Evolutionary conservation across 1,139 yeast species (phyloP).

Genomic region (Blastobotrys petasosporus): DNA sequence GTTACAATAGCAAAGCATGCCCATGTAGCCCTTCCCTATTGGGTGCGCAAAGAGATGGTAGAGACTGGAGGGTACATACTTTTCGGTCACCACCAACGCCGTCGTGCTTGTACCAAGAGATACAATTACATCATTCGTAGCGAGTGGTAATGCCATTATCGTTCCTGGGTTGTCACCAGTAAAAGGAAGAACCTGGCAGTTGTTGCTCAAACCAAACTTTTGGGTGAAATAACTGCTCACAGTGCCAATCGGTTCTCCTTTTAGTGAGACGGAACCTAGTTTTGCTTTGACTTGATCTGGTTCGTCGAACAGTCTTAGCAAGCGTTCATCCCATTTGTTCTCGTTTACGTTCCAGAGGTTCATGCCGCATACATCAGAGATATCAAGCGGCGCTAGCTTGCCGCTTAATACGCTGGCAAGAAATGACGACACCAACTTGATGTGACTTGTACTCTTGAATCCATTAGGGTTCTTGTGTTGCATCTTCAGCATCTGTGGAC

Average conservation of each 20-base stretch:
- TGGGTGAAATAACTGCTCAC: slow-evolving; percentile 55
- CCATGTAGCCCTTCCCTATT: slow-evolving; percentile 78
- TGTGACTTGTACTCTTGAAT: slow-evolving; percentile 53
- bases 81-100: slow-evolving; percentile 70
- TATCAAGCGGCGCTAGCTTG: slow-evolving; percentile 57
- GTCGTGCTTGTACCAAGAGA: slow-evolving; percentile 91
- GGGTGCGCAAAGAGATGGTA: slow-evolving; percentile 88
- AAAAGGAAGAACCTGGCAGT: slow-evolving; percentile 56
- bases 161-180: slow-evolving; percentile 94
- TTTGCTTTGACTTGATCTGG: slow-evolving; percentile 34
- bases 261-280: slow-evolving; percentile 44
- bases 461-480: slow-evolving; percentile 49
- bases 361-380: slow-evolving; percentile 91
- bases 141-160: slow-evolving; percentile 71
- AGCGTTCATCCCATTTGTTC: slow-evolving; percentile 47
- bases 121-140: slow-evolving; percentile 68
- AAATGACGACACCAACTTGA: slow-evolving; percentile 75
- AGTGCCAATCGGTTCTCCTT: slow-evolving; percentile 34
- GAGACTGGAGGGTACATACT: slow-evolving; percentile 70
- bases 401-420: slow-evolving; percentile 69
- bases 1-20: slow-evolving; percentile 91
- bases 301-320: slow-evolving; percentile 40
- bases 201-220: slow-evolving; percentile 53
- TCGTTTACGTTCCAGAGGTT: slow-evolving; percentile 65
- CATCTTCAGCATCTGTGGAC: slow-evolving; percentile 77